Percentiles rank a stretch among this genome's conserved stretches.
Conservation (phyloP, 768 basidiomycete genomes). For the Paxillus involutus region DNA sequence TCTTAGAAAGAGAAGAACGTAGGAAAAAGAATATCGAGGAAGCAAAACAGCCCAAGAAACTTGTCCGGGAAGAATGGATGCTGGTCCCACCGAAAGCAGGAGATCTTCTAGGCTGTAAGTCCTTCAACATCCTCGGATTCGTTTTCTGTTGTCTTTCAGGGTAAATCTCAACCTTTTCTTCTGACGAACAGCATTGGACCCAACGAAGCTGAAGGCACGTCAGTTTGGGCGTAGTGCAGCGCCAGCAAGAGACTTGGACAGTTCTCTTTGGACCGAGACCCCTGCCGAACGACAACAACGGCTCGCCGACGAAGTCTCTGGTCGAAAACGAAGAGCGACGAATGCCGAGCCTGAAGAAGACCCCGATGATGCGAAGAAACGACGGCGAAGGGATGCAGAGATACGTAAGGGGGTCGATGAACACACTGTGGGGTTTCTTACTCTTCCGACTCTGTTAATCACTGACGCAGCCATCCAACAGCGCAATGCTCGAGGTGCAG, state of each 20-base stretch:
- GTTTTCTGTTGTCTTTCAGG: background rate
- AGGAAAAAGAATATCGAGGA: constrained; percentile 75
- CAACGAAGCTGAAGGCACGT: constrained; percentile 76
- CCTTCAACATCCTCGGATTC: background rate
- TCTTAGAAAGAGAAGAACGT: constrained; percentile 82
- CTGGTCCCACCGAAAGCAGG: constrained; percentile 85
- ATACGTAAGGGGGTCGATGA: constrained; percentile 74
- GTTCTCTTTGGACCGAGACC: constrained; percentile 94
- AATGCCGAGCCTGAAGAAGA: constrained; percentile 47
- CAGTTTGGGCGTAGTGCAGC: constrained; percentile 70
- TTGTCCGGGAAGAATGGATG: constrained; percentile 97
- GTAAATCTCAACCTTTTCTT: background rate
- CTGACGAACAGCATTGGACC: constrained; percentile 71
- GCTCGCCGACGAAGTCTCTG: constrained; percentile 91
- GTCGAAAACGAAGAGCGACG: constrained; percentile 75
- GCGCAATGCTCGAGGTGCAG: constrained; percentile 51
- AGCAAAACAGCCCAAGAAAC: constrained; percentile 72
- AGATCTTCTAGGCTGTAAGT: constrained; percentile 76
- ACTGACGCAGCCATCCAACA: constrained; percentile 11
- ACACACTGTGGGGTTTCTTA: constrained; percentile 59
- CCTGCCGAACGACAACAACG: constrained; percentile 90
- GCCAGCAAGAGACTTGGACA: constrained; percentile 45
- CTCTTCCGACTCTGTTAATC: background rate
- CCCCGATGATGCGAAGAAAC: constrained; percentile 44
- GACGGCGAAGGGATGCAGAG: constrained; percentile 64